A percentile compares a stretch with the other conserved stretches of the same genome.
These are phyloP conservation scores for Entelexis paramagnoliae DNA, from an alignment of 1,139 yeast genomes.

Conservation along the genomic window DNA sequence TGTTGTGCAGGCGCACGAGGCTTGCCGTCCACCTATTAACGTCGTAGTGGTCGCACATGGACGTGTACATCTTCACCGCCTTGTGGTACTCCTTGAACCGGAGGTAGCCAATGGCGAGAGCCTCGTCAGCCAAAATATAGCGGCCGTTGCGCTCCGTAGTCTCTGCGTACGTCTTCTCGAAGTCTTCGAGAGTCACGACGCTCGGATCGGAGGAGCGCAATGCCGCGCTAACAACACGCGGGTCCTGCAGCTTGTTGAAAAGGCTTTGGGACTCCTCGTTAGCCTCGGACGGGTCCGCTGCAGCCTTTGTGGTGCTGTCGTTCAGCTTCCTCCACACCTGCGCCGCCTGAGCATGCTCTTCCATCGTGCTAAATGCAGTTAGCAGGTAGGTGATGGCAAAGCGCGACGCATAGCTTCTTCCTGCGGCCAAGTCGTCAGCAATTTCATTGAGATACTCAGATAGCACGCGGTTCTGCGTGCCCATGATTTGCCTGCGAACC, in stretches of 20 bases:
- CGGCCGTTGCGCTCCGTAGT: slow-evolving; percentile 21
- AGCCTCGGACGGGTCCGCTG: background rate
- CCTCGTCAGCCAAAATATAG: slow-evolving; percentile 23
- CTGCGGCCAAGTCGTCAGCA: slow-evolving; percentile 19
- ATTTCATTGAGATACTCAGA: slow-evolving; percentile 21
- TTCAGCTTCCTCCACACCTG: slow-evolving; percentile 21
- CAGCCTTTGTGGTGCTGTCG: background rate
- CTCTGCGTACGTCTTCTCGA: slow-evolving; percentile 18
- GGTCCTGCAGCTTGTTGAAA: slow-evolving; percentile 18
- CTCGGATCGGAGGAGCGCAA: slow-evolving; percentile 22
- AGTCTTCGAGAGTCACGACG: slow-evolving; percentile 20
- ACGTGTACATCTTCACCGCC: slow-evolving; percentile 23
- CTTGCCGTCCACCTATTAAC: slow-evolving; percentile 12
- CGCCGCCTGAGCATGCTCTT: slow-evolving; percentile 19
- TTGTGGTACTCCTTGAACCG: slow-evolving; percentile 16
- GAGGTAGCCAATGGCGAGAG: slow-evolving; percentile 21
- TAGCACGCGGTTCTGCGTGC: slow-evolving; percentile 21
- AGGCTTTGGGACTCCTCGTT: slow-evolving; percentile 2
- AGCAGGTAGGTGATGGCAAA: slow-evolving; percentile 23
- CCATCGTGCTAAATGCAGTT: slow-evolving; percentile 23
- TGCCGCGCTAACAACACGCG: slow-evolving; percentile 24
- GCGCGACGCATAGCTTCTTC: slow-evolving; percentile 19
- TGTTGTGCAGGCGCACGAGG: slow-evolving; percentile 23
- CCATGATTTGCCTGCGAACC: slow-evolving; percentile 19
- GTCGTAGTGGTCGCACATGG: slow-evolving; percentile 20